Evolutionary conservation across 768 basidiomycete genomes (phyloP).

Genomic region (Tricholoma flavovirens): DNA sequence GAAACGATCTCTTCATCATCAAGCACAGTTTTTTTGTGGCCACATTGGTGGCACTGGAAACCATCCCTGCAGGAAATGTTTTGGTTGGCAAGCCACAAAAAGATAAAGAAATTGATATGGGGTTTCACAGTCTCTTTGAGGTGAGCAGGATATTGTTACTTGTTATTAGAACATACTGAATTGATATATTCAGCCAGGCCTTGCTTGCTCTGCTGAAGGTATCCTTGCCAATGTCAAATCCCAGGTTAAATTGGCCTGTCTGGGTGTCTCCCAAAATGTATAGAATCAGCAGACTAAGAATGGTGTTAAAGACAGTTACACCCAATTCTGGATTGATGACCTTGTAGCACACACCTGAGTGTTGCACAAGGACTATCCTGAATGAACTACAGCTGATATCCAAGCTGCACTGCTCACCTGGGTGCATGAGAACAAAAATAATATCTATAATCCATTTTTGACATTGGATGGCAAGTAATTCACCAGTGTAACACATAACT

Average conservation of each 20-base stretch:
- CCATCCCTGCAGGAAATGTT: conserved; percentile 34
- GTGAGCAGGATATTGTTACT: not conserved
- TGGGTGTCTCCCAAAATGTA: conserved; percentile 22
- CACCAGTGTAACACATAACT: not conserved
- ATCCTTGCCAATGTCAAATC: conserved; percentile 19
- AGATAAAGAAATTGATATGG: conserved; percentile 25
- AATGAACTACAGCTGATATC: conserved; percentile 13
- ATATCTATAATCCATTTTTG: too few relatives aligned
- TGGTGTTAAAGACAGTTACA: too few relatives aligned
- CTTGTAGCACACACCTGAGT: conserved; percentile 19
- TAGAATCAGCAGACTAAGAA: too few relatives aligned
- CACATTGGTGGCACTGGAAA: conserved; percentile 39
- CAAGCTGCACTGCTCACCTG: conserved; percentile 21
- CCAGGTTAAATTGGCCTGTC: conserved; percentile 27
- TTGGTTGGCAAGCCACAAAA: conserved; percentile 28
- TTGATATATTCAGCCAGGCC: conserved; percentile 15
- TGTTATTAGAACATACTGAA: not conserved
- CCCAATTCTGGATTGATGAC: too few relatives aligned
- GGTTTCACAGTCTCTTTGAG: conserved; percentile 31
- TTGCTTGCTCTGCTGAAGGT: conserved; percentile 14
- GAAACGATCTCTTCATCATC: too few relatives aligned
- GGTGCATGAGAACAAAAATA: too few relatives aligned
- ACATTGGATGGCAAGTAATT: conserved; percentile 20
- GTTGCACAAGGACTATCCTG: conserved; percentile 16
- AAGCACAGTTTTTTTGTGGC: too few relatives aligned